phyloP scores from a whole-genome alignment of 1,284 basidiomycete species.

The Ceratobasidium sp. region DNA sequence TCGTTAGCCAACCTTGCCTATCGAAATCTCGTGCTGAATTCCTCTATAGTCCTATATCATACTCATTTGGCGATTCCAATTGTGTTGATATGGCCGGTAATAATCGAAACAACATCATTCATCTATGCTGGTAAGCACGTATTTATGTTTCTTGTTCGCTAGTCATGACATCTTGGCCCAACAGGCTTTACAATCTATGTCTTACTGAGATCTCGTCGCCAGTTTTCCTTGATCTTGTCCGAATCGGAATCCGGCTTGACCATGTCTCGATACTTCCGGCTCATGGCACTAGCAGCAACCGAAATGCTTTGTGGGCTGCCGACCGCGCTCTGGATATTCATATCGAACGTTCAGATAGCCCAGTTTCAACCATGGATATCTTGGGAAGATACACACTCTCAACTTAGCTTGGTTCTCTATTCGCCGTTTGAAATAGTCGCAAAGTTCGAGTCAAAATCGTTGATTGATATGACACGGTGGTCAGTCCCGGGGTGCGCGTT shows the following conservation, averaged over 20 bases:
- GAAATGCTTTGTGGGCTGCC: constrained; percentile 68
- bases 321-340: constrained; percentile 60
- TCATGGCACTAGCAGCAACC: constrained; percentile 68
- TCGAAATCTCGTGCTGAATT: neutral
- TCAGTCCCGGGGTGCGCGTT: neutral
- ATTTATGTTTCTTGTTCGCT: neutral
- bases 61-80: constrained; percentile 30
- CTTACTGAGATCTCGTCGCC: constrained; percentile 36
- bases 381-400: constrained; percentile 10
- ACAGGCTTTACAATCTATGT: constrained; percentile 47
- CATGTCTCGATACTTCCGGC: constrained; percentile 60
- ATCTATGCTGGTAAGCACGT: constrained; percentile 42
- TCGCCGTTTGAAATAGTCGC: neutral
- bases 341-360: constrained; percentile 56
- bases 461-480: neutral
- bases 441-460: neutral
- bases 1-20: no score
- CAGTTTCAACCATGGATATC: constrained; percentile 20
- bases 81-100: constrained; percentile 43
- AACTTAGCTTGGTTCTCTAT: neutral
- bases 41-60: constrained; percentile 23
- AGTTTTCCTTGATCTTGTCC: constrained; percentile 38
- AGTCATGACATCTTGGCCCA: neutral
- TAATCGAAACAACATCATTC: constrained; percentile 30
- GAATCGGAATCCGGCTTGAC: constrained; percentile 18